Percentiles rank a stretch among this genome's conserved stretches.
Evolutionary conservation across 2,329 filamentous ascomycete genomes (phyloP).

Genomic region (Fusarium vanettenii): DNA sequence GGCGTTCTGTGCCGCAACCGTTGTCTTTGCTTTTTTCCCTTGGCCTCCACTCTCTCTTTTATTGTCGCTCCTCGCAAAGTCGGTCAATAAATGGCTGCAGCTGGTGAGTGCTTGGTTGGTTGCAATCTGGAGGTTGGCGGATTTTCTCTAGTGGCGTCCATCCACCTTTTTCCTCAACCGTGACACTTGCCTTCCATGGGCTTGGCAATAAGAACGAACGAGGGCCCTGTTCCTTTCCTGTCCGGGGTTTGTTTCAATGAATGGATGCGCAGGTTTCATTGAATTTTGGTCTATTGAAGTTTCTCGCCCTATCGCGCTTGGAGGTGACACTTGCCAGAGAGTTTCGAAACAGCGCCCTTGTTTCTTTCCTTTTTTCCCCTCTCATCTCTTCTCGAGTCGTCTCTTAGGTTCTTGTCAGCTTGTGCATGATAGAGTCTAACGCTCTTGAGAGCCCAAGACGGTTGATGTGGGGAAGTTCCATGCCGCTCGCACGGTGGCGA

Average conservation of each 20-base stretch:
- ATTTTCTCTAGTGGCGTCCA: slow-evolving; percentile 11
- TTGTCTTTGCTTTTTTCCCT: slow-evolving; percentile 1
- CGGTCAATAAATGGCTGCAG: slow-evolving; percentile 15
- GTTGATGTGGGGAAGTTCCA: slow-evolving; percentile 37
- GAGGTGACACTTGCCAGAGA: neutral
- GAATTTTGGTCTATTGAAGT: neutral
- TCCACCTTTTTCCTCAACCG: neutral
- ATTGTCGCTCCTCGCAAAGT: neutral
- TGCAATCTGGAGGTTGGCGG: neutral
- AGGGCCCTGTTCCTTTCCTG: neutral
- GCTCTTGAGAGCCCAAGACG: slow-evolving; percentile 19
- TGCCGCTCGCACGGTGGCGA: slow-evolving; percentile 34
- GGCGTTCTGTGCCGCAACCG: slow-evolving; percentile 9
- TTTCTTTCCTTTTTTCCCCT: slow-evolving; percentile 8
- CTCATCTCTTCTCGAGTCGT: neutral
- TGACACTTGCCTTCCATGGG: neutral
- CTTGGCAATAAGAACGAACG: neutral
- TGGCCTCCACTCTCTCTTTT: neutral
- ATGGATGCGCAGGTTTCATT: neutral
- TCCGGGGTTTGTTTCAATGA: neutral
- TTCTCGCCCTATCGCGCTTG: neutral
- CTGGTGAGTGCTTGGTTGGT: neutral
- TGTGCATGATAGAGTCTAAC: slow-evolving; percentile 29
- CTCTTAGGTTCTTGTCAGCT: neutral
- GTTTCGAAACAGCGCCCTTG: slow-evolving; percentile 7